These are phyloP conservation scores for Malus orientalis DNA, from an alignment of 306 rosid genomes.

Conservation along the genomic window DNA sequence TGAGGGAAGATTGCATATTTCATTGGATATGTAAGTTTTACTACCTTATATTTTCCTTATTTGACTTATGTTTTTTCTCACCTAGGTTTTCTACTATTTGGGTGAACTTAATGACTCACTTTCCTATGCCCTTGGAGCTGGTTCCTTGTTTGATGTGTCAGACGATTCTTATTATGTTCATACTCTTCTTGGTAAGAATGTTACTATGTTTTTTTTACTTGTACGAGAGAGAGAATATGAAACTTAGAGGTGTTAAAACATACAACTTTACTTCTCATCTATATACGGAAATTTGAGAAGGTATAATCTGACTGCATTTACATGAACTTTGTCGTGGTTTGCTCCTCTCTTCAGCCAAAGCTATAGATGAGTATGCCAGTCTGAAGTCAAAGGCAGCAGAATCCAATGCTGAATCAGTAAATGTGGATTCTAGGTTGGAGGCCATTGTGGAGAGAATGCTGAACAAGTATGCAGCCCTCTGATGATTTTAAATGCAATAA, in stretches of 20 bases:
- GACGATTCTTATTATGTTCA: conserved; percentile 93
- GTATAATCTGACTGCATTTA: neutral
- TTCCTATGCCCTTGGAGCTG: conserved; percentile 96
- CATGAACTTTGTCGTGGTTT: conserved; percentile 12
- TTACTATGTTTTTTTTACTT: neutral
- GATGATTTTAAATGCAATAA: neutral
- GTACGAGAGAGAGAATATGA: neutral
- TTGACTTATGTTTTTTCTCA: neutral
- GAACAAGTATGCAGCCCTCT: conserved; percentile 59
- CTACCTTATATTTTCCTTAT: neutral
- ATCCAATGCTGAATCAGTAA: conserved; percentile 47
- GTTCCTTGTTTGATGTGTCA: conserved; percentile 81
- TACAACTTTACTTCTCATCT: neutral
- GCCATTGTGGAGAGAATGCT: conserved; percentile 95
- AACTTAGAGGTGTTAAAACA: neutral
- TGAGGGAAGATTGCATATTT: neutral
- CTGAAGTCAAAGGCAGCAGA: conserved; percentile 75
- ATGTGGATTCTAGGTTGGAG: conserved; percentile 83
- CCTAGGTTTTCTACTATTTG: conserved; percentile 89
- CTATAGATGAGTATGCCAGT: conserved; percentile 93
- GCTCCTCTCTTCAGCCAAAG: conserved; percentile 69
- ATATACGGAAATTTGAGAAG: neutral
- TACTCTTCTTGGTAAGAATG: conserved; percentile 79
- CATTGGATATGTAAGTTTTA: neutral
- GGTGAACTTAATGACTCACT: conserved; percentile 90